Percentiles rank a stretch among this genome's conserved stretches.
phyloP scores from a whole-genome alignment of 305 asterid species.

The Rubia balearica region DNA sequence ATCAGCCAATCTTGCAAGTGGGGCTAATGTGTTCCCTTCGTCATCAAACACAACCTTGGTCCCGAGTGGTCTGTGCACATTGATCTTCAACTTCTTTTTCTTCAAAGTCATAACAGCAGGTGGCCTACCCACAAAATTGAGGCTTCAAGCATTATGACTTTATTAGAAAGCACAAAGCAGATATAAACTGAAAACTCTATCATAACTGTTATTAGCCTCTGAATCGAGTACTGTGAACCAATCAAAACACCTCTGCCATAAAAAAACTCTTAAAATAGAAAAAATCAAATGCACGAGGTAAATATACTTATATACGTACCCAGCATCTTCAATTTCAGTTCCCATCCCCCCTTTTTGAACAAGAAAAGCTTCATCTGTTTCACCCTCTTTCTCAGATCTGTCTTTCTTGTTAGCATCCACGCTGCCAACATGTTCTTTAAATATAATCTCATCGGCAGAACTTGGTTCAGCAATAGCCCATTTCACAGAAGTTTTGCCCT shows the following conservation, averaged over 20 bases:
- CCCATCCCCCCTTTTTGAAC: constrained; percentile 38
- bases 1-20: constrained; percentile 60
- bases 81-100: constrained; percentile 87
- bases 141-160: not conserved
- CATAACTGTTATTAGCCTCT: not conserved
- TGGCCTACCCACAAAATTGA: constrained; percentile 29
- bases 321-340: constrained; percentile 25
- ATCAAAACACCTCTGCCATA: not conserved
- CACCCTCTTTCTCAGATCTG: constrained; percentile 24
- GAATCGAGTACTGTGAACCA: not conserved
- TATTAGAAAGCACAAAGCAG: not conserved
- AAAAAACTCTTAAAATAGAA: not conserved
- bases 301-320: constrained; percentile 38
- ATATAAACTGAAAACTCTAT: not conserved
- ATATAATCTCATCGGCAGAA: constrained; percentile 27
- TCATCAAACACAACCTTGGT: constrained; percentile 83
- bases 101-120: constrained; percentile 53
- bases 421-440: constrained; percentile 24
- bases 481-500: constrained; percentile 51
- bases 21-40: constrained; percentile 68
- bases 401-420: constrained; percentile 21
- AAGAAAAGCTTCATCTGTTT: constrained; percentile 30
- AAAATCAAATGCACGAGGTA: constrained; percentile 7
- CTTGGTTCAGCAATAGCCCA: constrained; percentile 39
- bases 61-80: constrained; percentile 72